phyloP scores from a whole-genome alignment of 257 asterid genomes.

The Solanum gandarillasii region DNA sequence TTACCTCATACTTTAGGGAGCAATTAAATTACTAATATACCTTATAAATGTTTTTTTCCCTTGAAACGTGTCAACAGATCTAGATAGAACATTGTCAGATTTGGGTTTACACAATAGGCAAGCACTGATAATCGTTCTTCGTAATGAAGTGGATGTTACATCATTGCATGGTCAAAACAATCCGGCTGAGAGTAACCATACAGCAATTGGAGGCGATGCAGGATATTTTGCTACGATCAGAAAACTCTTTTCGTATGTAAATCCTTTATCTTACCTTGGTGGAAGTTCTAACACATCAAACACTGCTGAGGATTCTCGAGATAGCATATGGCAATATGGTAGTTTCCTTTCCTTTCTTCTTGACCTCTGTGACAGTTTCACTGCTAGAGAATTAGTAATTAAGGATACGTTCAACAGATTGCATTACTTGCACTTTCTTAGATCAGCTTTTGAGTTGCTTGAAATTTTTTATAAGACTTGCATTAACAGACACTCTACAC shows the following conservation, averaged over 20 bases:
- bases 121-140: slow-evolving; percentile 59
- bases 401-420: not conserved
- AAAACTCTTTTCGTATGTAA: slow-evolving; percentile 56
- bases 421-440: not conserved
- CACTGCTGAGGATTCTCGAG: slow-evolving; percentile 37
- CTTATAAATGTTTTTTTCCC: not conserved
- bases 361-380: not conserved
- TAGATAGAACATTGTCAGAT: slow-evolving; percentile 50
- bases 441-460: not conserved
- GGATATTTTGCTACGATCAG: slow-evolving; percentile 67
- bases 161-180: slow-evolving; percentile 15
- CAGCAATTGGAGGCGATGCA: slow-evolving; percentile 37
- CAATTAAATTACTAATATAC: not conserved
- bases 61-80: slow-evolving; percentile 32
- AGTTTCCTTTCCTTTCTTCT: slow-evolving; percentile 8
- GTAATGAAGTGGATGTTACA: slow-evolving; percentile 22
- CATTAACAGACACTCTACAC: not conserved
- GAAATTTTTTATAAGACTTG: not conserved
- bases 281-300: slow-evolving; percentile 30
- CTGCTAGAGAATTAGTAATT: not conserved
- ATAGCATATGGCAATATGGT: slow-evolving; percentile 51
- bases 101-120: slow-evolving; percentile 71
- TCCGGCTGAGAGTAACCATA: slow-evolving; percentile 18
- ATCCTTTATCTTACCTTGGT: slow-evolving; percentile 65
- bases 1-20: not conserved